phyloP scores from a whole-genome alignment of 495 filamentous ascomycete species.

The Pseudomonodictys pantanalensis region DNA sequence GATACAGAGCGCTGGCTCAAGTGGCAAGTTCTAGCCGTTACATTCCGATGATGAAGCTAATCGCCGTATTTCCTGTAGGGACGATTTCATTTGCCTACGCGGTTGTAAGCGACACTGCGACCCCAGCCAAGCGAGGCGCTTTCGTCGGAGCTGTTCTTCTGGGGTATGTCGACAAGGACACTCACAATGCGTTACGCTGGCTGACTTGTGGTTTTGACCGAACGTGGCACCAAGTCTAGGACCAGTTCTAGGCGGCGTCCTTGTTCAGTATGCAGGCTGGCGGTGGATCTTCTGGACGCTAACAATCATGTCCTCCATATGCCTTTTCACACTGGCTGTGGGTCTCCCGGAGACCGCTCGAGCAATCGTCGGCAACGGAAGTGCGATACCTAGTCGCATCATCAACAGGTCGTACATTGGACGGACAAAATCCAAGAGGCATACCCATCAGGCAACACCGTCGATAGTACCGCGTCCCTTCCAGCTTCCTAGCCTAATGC shows the following conservation, averaged over 20 bases:
- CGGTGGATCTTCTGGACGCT: slow-evolving; percentile 72
- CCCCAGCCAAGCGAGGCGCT: slow-evolving; percentile 31
- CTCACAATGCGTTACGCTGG: too few species aligned
- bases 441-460: slow-evolving; percentile 13
- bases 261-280: slow-evolving; percentile 65
- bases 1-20: slow-evolving; percentile 33
- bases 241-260: slow-evolving; percentile 56
- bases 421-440: neutral
- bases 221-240: slow-evolving; percentile 24
- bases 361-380: slow-evolving; percentile 69
- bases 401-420: neutral
- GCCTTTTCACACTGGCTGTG: slow-evolving; percentile 51
- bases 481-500: too few species aligned
- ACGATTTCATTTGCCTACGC: slow-evolving; percentile 34
- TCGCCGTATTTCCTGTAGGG: too few species aligned
- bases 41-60: too few species aligned
- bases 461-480: too few species aligned
- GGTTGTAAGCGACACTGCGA: slow-evolving; percentile 36
- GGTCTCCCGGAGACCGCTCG: slow-evolving; percentile 65
- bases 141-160: slow-evolving; percentile 37
- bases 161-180: too few species aligned
- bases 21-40: too few species aligned
- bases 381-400: slow-evolving; percentile 48
- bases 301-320: slow-evolving; percentile 53
- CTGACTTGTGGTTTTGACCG: too few species aligned